phyloP scores from a whole-genome alignment of 768 basidiomycete genomes.

The Candolleomyces eurysporus region DNA sequence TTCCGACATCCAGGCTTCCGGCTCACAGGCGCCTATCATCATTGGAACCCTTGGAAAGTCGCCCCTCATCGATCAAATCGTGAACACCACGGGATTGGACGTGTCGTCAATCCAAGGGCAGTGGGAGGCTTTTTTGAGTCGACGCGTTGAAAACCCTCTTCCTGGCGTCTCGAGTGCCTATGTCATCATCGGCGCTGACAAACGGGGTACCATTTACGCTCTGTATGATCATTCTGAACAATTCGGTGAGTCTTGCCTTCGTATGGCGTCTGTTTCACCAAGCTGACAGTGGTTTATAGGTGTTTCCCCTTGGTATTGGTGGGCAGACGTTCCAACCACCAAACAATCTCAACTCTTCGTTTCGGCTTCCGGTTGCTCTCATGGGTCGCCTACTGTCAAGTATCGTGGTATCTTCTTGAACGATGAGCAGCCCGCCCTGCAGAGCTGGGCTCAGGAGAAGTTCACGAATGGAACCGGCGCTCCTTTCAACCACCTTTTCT shows the following conservation, averaged over 20 bases:
- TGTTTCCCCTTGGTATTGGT: conserved; percentile 74
- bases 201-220: conserved; percentile 65
- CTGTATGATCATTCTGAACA: conserved; percentile 71
- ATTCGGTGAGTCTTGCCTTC: conserved; percentile 41
- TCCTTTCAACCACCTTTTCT: conserved; percentile 64
- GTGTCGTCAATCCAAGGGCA: conserved; percentile 57
- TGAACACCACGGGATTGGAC: conserved; percentile 52
- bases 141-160: conserved; percentile 52
- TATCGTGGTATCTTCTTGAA: conserved; percentile 75
- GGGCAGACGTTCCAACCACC: conserved; percentile 74
- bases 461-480: conserved; percentile 64
- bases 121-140: conserved; percentile 64
- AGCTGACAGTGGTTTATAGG: conserved; percentile 31
- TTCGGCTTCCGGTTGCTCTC: conserved; percentile 42
- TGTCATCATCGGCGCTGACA: conserved; percentile 68
- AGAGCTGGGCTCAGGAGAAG: conserved; percentile 69
- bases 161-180: conserved; percentile 60
- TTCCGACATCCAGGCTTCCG: conserved; percentile 18
- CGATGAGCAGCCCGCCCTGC: conserved; percentile 71
- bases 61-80: conserved; percentile 47
- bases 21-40: conserved; percentile 44
- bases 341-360: conserved; percentile 49
- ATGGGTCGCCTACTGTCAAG: conserved; percentile 66
- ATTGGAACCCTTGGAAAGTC: conserved; percentile 64
- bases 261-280: neutral